Conservation (phyloP, 2,329 filamentous ascomycete genomes). For the Nemania sp. region DNA sequence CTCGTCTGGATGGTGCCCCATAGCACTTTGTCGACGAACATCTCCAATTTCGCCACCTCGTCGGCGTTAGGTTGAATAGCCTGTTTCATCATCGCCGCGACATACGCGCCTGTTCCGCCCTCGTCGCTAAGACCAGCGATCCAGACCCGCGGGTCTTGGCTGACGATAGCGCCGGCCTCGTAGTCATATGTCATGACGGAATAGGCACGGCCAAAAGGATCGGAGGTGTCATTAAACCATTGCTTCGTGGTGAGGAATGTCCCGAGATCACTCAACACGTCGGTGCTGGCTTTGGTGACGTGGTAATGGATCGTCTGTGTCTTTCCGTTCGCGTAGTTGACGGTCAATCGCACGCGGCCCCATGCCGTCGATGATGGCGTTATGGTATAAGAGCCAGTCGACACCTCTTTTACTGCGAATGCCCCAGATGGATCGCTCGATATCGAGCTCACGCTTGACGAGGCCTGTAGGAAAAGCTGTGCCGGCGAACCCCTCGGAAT, state of each 20-base stretch:
- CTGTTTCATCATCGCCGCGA: slow-evolving; percentile 61
- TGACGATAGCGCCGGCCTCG: slow-evolving; percentile 48
- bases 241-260: slow-evolving; percentile 58
- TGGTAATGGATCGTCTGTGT: slow-evolving; percentile 61
- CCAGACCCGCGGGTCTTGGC: slow-evolving; percentile 58
- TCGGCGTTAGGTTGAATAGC: slow-evolving; percentile 52
- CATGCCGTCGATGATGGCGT: slow-evolving; percentile 50
- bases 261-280: slow-evolving; percentile 53
- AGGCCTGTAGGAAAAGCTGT: slow-evolving; percentile 50
- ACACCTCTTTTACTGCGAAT: slow-evolving; percentile 42
- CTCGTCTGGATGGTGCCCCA: slow-evolving; percentile 53
- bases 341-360: slow-evolving; percentile 54
- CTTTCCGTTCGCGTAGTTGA: slow-evolving; percentile 53
- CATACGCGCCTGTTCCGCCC: slow-evolving; percentile 59
- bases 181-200: slow-evolving; percentile 63
- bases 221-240: slow-evolving; percentile 55
- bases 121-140: slow-evolving; percentile 65
- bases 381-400: slow-evolving; percentile 46
- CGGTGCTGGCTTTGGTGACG: slow-evolving; percentile 52
- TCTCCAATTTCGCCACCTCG: slow-evolving; percentile 58
- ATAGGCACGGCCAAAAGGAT: slow-evolving; percentile 58
- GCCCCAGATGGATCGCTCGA: slow-evolving; percentile 45
- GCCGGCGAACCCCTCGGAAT: slow-evolving; percentile 53
- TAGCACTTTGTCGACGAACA: slow-evolving; percentile 56
- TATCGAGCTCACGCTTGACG: slow-evolving; percentile 47